Evolutionary conservation across 257 asterid genomes (phyloP).

Genomic region (Penstemon newberryi): DNA sequence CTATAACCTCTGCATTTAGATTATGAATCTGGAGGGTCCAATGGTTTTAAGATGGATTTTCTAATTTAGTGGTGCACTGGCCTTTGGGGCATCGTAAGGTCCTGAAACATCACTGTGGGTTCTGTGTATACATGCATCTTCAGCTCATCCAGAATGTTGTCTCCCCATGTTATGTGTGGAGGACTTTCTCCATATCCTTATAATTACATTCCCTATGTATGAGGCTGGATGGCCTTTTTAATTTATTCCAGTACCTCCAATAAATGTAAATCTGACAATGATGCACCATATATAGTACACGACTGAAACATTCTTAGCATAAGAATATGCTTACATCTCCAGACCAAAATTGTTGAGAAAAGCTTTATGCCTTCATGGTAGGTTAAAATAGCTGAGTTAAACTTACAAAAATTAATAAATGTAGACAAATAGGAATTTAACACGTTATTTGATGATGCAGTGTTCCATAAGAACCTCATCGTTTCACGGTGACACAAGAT

Average conservation of each 20-base stretch:
- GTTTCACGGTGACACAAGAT: no score
- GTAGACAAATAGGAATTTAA: slow-evolving; percentile 7
- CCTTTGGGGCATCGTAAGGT: not conserved
- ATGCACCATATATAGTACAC: not conserved
- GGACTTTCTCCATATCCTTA: slow-evolving; percentile 1
- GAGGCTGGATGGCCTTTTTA: slow-evolving; percentile 7
- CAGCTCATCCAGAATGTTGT: slow-evolving; percentile 9
- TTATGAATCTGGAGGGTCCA: not conserved
- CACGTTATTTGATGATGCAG: not conserved
- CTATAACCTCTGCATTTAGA: not conserved
- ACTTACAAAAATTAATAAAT: slow-evolving; percentile 10
- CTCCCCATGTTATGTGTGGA: slow-evolving; percentile 1
- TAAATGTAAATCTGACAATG: not conserved
- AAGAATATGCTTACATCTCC: slow-evolving; percentile 10
- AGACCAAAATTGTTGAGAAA: not conserved
- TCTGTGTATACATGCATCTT: not conserved
- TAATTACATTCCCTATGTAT: not conserved
- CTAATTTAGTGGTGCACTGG: not conserved
- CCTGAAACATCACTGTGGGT: not conserved
- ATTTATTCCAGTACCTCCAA: slow-evolving; percentile 6
- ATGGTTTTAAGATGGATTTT: not conserved
- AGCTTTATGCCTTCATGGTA: not conserved
- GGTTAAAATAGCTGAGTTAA: slow-evolving; percentile 5
- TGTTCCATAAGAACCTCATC: no score
- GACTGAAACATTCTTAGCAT: slow-evolving; percentile 16